phyloP scores from a whole-genome alignment of 768 basidiomycete species.

The Panaeolus papilionaceus region DNA sequence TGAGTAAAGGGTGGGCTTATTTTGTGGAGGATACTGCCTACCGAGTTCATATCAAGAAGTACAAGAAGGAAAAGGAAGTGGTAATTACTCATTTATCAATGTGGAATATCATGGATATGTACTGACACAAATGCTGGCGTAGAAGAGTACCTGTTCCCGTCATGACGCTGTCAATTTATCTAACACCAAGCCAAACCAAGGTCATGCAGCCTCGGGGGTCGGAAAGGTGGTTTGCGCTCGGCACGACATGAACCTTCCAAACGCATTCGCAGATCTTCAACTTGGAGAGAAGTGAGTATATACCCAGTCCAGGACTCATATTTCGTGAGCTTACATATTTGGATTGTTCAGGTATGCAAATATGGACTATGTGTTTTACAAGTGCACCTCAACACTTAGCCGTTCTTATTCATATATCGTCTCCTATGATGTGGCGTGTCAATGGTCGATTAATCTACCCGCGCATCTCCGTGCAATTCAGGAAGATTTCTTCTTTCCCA shows the following conservation, averaged over 20 bases:
- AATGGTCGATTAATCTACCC: constrained; percentile 29
- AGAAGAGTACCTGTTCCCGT: constrained; percentile 36
- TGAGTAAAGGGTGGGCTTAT: constrained; percentile 25
- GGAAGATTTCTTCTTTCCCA: constrained; percentile 11
- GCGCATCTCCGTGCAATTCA: constrained; percentile 21
- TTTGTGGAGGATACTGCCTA: constrained; percentile 27
- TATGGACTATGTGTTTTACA: constrained; percentile 37
- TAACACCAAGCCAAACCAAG: constrained; percentile 25
- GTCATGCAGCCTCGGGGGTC: constrained; percentile 33
- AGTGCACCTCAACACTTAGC: constrained; percentile 1
- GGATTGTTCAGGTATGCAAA: constrained; percentile 32
- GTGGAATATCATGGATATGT: no score
- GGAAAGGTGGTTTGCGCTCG: constrained; percentile 35
- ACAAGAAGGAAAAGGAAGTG: constrained; percentile 28
- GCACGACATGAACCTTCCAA: constrained; percentile 36
- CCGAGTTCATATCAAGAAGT: constrained; percentile 23
- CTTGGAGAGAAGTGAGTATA: constrained; percentile 40
- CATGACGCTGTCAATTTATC: constrained; percentile 37
- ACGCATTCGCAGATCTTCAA: constrained; percentile 36
- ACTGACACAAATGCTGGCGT: background rate
- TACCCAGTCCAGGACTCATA: no score
- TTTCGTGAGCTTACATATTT: no score
- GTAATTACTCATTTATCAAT: no score
- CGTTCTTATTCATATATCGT: constrained; percentile 22
- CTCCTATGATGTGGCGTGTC: constrained; percentile 37